These are phyloP conservation scores for Termitomyces sp. DNA, from an alignment of 768 basidiomycete species.

Conservation along the genomic window DNA sequence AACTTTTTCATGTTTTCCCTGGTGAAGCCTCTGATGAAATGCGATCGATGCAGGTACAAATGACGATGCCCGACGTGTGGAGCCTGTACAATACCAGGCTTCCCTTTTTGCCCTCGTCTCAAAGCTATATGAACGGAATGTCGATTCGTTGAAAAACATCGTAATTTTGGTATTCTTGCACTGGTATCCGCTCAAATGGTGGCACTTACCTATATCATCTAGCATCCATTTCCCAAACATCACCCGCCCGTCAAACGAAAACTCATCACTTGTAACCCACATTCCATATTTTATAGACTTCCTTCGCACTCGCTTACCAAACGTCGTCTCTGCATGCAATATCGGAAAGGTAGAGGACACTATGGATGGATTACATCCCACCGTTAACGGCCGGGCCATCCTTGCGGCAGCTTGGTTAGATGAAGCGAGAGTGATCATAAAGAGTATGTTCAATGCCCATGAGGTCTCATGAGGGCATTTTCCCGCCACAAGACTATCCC, in stretches of 20 bases:
- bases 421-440: neutral
- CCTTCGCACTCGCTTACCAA: neutral
- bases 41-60: conserved; percentile 1
- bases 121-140: neutral
- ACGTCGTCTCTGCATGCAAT: neutral
- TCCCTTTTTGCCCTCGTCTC: conserved; percentile 1
- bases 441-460: neutral
- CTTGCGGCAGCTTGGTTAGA: conserved; percentile 3
- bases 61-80: conserved; percentile 3
- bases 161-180: neutral
- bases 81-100: neutral
- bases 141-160: neutral
- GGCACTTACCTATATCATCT: neutral
- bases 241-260: neutral
- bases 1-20: neutral
- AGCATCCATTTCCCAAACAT: conserved; percentile 2
- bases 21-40: neutral
- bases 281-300: neutral
- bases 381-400: conserved; percentile 2
- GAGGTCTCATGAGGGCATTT: too few relatives aligned
- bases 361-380: conserved; percentile 11
- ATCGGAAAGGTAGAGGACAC: neutral
- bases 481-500: neutral
- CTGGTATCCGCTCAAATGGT: neutral
- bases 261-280: neutral